These are phyloP conservation scores for Pythium aquatile DNA, from an alignment of 352 stramenopile genomes.

Conservation along the genomic window DNA sequence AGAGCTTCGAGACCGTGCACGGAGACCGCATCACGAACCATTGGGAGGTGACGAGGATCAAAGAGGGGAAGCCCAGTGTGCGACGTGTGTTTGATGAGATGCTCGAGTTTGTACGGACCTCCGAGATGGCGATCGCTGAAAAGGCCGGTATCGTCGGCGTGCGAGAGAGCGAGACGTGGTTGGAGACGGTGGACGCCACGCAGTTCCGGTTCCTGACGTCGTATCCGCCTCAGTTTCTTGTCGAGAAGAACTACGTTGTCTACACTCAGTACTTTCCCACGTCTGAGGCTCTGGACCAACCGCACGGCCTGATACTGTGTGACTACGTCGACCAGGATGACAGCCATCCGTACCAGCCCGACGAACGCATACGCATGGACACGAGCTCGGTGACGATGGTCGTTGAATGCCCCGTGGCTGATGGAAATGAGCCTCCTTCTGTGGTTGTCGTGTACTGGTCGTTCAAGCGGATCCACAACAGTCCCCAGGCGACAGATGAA, in stretches of 20 bases:
- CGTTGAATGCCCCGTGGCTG: background rate
- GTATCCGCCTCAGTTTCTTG: conserved; percentile 25
- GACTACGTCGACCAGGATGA: conserved; percentile 45
- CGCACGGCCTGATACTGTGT: conserved; percentile 37
- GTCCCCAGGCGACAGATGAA: no score
- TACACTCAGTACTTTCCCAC: conserved; percentile 36
- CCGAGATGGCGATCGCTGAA: conserved; percentile 52
- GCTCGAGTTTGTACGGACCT: conserved; percentile 34
- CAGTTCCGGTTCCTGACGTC: conserved; percentile 43
- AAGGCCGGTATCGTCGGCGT: conserved; percentile 49
- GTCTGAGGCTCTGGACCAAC: conserved; percentile 19
- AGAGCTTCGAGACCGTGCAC: background rate
- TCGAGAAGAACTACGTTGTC: conserved; percentile 46
- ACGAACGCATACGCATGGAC: conserved; percentile 37
- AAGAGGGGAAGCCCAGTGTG: conserved; percentile 26
- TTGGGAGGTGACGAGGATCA: conserved; percentile 37
- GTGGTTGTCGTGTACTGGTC: no score
- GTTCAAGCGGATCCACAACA: no score
- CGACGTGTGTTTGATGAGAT: conserved; percentile 46
- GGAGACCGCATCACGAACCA: background rate
- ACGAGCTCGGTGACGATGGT: background rate
- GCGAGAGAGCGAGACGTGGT: conserved; percentile 40
- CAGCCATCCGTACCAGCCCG: conserved; percentile 38
- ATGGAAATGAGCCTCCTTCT: no score
- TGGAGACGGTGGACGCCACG: conserved; percentile 31